A percentile compares a stretch with the other conserved stretches of the same genome.
phyloP scores from a whole-genome alignment of 768 basidiomycete species.

The Albatrellus ellisii region DNA sequence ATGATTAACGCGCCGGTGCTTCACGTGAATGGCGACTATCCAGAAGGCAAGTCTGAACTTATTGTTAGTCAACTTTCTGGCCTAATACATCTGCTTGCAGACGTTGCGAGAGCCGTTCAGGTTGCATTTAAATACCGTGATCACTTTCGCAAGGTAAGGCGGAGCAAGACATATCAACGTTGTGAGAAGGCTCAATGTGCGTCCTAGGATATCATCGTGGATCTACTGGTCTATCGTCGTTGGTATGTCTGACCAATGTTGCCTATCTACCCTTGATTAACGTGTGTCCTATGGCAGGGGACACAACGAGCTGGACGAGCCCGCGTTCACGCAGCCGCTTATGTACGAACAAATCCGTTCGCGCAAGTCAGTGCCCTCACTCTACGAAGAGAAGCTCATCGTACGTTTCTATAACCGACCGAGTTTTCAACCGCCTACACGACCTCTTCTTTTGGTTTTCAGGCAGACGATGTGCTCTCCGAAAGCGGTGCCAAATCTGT shows the following conservation, averaged over 20 bases:
- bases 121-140: slow-evolving; percentile 82
- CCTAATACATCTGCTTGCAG: slow-evolving; percentile 23
- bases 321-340: slow-evolving; percentile 73
- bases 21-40: slow-evolving; percentile 87
- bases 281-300: slow-evolving; percentile 31
- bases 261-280: not conserved
- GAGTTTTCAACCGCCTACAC: not conserved
- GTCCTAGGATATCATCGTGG: slow-evolving; percentile 67
- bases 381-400: slow-evolving; percentile 71
- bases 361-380: slow-evolving; percentile 60
- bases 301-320: slow-evolving; percentile 84
- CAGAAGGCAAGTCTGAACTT: slow-evolving; percentile 43
- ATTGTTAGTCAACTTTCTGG: not conserved
- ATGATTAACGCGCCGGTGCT: slow-evolving; percentile 83
- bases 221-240: slow-evolving; percentile 79
- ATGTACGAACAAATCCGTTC: slow-evolving; percentile 87
- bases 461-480: slow-evolving; percentile 38
- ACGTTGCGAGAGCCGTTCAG: slow-evolving; percentile 76
- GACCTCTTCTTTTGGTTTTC: not conserved
- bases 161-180: not conserved
- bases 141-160: slow-evolving; percentile 69
- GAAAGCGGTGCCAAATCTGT: slow-evolving; percentile 32
- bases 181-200: too few species aligned
- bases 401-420: slow-evolving; percentile 31
- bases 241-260: slow-evolving; percentile 41